Conservation (phyloP, 2,329 filamentous ascomycete species). For the Aschersonia sp. region DNA sequence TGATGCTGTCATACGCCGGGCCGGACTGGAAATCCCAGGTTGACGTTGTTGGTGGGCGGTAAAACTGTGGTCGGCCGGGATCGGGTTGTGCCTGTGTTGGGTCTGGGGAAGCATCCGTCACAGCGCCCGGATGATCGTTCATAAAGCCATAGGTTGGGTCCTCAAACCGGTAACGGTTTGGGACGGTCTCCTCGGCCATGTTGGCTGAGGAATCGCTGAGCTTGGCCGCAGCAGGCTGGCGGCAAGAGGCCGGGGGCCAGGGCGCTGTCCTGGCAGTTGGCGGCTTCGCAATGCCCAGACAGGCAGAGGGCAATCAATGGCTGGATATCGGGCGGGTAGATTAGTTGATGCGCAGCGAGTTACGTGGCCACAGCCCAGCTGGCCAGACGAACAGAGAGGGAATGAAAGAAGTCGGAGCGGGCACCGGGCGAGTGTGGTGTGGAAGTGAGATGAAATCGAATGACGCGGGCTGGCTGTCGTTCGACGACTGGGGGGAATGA, state of each 20-base stretch:
- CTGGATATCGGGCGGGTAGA: slow-evolving; percentile 1
- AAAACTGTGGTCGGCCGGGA: slow-evolving; percentile 20
- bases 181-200: slow-evolving; percentile 26
- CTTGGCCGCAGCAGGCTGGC: background rate
- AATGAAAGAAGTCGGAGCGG: background rate
- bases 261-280: background rate
- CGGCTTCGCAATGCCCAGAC: slow-evolving; percentile 1
- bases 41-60: slow-evolving; percentile 11
- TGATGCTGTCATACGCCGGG: slow-evolving; percentile 31
- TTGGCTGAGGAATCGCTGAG: slow-evolving; percentile 6
- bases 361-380: background rate
- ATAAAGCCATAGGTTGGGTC: slow-evolving; percentile 24
- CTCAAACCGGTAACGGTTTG: slow-evolving; percentile 28
- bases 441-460: slow-evolving; percentile 4
- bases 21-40: slow-evolving; percentile 34
- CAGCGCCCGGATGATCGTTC: slow-evolving; percentile 17
- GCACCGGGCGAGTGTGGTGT: background rate
- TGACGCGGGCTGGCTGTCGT: slow-evolving; percentile 3
- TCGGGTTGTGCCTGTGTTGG: slow-evolving; percentile 14
- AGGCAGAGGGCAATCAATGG: background rate
- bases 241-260: slow-evolving; percentile 2
- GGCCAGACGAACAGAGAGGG: background rate
- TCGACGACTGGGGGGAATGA: slow-evolving; percentile 1
- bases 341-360: background rate
- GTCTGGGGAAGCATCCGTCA: slow-evolving; percentile 15